These are phyloP conservation scores for Ogataea minuta DNA, from an alignment of 805 yeast genomes.

Conservation along the genomic window DNA sequence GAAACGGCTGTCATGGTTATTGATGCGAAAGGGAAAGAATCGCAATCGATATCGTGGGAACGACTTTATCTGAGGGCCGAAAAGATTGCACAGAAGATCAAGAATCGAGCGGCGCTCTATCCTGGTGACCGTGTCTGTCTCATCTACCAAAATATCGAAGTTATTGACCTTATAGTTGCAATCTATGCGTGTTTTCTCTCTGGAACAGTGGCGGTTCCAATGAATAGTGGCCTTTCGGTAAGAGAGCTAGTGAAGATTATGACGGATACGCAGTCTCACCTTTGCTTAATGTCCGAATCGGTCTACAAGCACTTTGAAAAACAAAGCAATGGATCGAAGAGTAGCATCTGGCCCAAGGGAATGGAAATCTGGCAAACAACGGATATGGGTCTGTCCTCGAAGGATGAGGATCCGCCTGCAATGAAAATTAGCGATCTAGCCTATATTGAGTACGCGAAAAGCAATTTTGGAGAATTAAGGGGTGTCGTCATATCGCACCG, in stretches of 20 bases:
- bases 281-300: conserved; percentile 77
- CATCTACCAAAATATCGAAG: conserved; percentile 79
- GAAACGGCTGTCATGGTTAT: conserved; percentile 71
- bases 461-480: conserved; percentile 85
- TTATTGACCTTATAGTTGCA: conserved; percentile 82
- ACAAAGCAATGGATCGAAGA: conserved; percentile 36
- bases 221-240: conserved; percentile 68
- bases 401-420: conserved; percentile 58
- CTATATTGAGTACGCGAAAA: conserved; percentile 86
- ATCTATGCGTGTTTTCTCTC: conserved; percentile 89
- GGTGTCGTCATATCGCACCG: conserved; percentile 93
- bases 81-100: conserved; percentile 80
- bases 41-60: conserved; percentile 80
- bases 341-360: conserved; percentile 62
- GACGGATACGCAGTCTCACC: conserved; percentile 68
- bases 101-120: conserved; percentile 67
- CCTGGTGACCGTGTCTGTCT: conserved; percentile 82
- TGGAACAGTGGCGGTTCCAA: conserved; percentile 92
- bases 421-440: conserved; percentile 80
- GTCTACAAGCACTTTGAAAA: conserved; percentile 75
- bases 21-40: conserved; percentile 81
- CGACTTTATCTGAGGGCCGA: conserved; percentile 79
- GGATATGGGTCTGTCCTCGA: conserved; percentile 73
- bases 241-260: conserved; percentile 72
- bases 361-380: conserved; percentile 78